A percentile compares a stretch with the other conserved stretches of the same genome.
These are phyloP conservation scores for Fraxinus angustifolia DNA, from an alignment of 305 asterid species.

Conservation along the genomic window DNA sequence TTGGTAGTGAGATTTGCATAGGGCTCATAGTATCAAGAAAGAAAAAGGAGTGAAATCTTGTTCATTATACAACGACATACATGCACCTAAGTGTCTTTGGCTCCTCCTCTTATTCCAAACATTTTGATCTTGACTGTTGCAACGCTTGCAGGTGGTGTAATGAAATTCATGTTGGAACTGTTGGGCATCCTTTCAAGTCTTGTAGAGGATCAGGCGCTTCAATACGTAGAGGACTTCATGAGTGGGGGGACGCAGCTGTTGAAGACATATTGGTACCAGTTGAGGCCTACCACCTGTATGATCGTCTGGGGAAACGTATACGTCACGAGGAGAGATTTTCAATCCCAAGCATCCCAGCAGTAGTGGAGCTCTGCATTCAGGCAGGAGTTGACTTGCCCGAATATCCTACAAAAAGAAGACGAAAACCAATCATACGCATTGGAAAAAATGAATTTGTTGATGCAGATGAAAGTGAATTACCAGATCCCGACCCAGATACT, in stretches of 20 bases:
- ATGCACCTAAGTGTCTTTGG: not conserved
- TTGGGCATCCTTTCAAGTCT: constrained; percentile 88
- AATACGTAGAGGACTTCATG: constrained; percentile 68
- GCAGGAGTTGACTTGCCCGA: constrained; percentile 87
- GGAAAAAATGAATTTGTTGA: constrained; percentile 78
- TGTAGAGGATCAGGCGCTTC: constrained; percentile 76
- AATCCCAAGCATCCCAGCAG: constrained; percentile 75
- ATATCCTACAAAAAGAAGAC: constrained; percentile 84
- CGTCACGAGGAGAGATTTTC: constrained; percentile 79
- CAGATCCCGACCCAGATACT: constrained; percentile 65
- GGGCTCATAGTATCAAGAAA: not conserved
- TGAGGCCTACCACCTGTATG: constrained; percentile 79
- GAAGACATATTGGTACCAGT: constrained; percentile 71
- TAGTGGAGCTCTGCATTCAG: constrained; percentile 93
- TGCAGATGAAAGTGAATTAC: constrained; percentile 90
- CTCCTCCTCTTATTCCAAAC: constrained; percentile 4
- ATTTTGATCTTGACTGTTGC: not conserved
- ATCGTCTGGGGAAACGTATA: constrained; percentile 81
- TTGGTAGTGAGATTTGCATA: not conserved
- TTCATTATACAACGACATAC: not conserved
- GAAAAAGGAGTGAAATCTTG: not conserved
- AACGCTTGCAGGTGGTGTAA: constrained; percentile 71
- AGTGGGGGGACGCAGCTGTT: constrained; percentile 67
- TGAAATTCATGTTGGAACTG: constrained; percentile 80
- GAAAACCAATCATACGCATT: constrained; percentile 78